Percentiles rank a stretch among this genome's conserved stretches.
These are phyloP conservation scores for Fragaria nilgerrensis DNA, from an alignment of 306 rosid genomes.

Conservation along the genomic window DNA sequence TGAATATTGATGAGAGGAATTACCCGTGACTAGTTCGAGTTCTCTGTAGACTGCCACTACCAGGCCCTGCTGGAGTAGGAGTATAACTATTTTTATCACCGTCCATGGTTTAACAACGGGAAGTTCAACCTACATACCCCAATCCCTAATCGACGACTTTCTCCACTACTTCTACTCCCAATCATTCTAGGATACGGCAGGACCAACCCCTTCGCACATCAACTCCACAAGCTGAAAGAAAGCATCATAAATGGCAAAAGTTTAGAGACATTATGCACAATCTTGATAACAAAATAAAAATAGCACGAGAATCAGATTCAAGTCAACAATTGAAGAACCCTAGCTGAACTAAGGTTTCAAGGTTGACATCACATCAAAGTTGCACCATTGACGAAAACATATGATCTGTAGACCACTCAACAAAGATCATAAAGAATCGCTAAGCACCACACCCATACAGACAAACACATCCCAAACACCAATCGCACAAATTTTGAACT, in stretches of 20 bases:
- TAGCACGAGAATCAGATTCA: neutral
- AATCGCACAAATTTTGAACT: neutral
- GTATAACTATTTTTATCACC: slow-evolving; percentile 46
- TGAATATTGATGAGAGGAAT: slow-evolving; percentile 13
- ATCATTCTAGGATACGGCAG: slow-evolving; percentile 58
- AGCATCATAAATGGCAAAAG: slow-evolving; percentile 14
- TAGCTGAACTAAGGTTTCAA: neutral
- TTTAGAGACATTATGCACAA: neutral
- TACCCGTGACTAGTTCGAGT: slow-evolving; percentile 72
- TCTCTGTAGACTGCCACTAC: slow-evolving; percentile 47
- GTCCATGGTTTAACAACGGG: slow-evolving; percentile 59
- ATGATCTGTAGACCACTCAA: too few relatives aligned
- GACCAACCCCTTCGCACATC: slow-evolving; percentile 30
- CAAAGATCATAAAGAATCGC: too few relatives aligned
- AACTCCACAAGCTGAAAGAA: slow-evolving; percentile 25
- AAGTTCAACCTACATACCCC: slow-evolving; percentile 42
- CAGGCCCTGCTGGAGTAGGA: slow-evolving; percentile 44
- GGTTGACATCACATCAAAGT: neutral
- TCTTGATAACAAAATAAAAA: neutral
- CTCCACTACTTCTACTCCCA: slow-evolving; percentile 49
- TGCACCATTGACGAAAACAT: too few relatives aligned
- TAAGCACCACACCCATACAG: neutral
- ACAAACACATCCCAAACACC: neutral
- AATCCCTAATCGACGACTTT: slow-evolving; percentile 45
- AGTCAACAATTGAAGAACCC: neutral